Percentiles rank a stretch among this genome's conserved stretches.
phyloP scores from a whole-genome alignment of 1,284 basidiomycete genomes.

The Malassezia nana region DNA sequence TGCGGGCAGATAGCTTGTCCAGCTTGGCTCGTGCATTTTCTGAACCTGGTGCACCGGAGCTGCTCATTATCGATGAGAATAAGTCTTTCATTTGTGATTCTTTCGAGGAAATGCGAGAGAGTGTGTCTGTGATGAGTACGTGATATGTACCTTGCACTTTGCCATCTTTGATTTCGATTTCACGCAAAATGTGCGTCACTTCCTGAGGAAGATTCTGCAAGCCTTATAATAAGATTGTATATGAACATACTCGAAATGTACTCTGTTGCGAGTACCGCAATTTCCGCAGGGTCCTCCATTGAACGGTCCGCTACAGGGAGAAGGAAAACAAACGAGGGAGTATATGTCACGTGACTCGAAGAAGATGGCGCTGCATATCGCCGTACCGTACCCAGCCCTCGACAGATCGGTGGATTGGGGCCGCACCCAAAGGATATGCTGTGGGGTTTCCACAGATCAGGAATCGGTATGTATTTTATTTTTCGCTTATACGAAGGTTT shows the following conservation, averaged over 20 bases:
- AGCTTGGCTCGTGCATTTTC: slow-evolving; percentile 31
- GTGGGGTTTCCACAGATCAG: background rate
- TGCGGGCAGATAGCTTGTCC: slow-evolving; percentile 37
- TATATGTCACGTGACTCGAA: slow-evolving; percentile 3
- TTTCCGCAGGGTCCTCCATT: slow-evolving; percentile 44
- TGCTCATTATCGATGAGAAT: slow-evolving; percentile 20
- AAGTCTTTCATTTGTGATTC: slow-evolving; percentile 34
- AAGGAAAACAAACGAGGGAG: background rate
- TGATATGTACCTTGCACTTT: slow-evolving; percentile 33
- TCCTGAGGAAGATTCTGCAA: slow-evolving; percentile 45
- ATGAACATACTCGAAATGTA: slow-evolving; percentile 29
- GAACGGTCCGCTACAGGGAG: too few relatives aligned
- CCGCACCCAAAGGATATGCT: background rate
- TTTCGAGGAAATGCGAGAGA: slow-evolving; percentile 35
- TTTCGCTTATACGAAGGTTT: background rate
- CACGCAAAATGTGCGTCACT: slow-evolving; percentile 41
- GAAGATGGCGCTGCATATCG: background rate
- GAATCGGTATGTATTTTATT: background rate
- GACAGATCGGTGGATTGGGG: background rate
- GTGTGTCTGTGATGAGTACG: slow-evolving; percentile 16
- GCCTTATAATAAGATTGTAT: slow-evolving; percentile 1
- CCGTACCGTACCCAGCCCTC: background rate
- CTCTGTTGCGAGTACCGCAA: slow-evolving; percentile 41
- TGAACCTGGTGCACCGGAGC: slow-evolving; percentile 13
- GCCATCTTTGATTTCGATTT: slow-evolving; percentile 45